These are phyloP conservation scores for Pseudonitzschia delicatissima DNA, from an alignment of 108 stramenopile genomes.

Conservation along the genomic window DNA sequence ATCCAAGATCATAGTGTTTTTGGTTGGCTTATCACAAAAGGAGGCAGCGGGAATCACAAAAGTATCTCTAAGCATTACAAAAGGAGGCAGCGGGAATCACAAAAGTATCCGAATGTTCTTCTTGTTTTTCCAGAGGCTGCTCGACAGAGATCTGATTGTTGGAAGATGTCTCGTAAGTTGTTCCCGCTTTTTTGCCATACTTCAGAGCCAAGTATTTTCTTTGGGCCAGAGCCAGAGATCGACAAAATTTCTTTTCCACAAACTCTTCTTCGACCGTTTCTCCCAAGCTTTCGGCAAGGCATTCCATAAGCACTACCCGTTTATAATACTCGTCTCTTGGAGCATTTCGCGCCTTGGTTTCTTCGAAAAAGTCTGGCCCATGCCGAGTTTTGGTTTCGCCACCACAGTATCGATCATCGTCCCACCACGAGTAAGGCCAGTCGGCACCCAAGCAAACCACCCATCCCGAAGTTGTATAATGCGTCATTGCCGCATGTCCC, in stretches of 20 bases:
- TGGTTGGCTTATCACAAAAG: conserved; percentile 24
- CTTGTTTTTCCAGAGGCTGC: neutral
- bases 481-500: conserved; percentile 46
- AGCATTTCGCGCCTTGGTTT: conserved; percentile 24
- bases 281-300: conserved; percentile 36
- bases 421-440: conserved; percentile 27
- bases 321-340: conserved; percentile 16
- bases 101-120: conserved; percentile 7
- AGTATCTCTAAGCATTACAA: neutral
- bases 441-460: conserved; percentile 30
- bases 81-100: conserved; percentile 35
- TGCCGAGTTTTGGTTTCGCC: neutral
- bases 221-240: conserved; percentile 34
- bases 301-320: conserved; percentile 23
- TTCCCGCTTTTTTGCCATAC: neutral
- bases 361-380: conserved; percentile 37
- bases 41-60: conserved; percentile 33
- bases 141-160: neutral
- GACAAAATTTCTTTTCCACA: conserved; percentile 27
- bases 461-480: conserved; percentile 41
- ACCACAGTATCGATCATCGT: conserved; percentile 15
- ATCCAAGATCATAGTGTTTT: conserved; percentile 19
- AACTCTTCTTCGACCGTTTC: conserved; percentile 21
- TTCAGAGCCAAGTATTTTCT: conserved; percentile 1
- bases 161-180: neutral